A percentile compares a stretch with the other conserved stretches of the same genome.
Conservation (phyloP, 78 protist species). For the Tieghemostelium lacteum region DNA sequence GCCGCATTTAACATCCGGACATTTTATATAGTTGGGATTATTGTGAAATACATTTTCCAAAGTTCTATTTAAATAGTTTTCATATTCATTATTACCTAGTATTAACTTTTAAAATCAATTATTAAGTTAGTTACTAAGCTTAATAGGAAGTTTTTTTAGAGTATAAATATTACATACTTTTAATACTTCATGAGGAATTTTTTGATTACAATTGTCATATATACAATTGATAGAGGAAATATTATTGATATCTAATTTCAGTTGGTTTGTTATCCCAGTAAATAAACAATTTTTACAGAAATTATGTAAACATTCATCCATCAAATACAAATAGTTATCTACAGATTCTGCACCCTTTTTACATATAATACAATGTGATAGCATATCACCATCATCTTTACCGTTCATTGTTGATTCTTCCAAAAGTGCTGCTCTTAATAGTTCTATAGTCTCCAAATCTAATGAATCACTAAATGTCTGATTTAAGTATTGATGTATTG, state of each 20-base stretch:
- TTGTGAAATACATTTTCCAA: slow-evolving; percentile 10
- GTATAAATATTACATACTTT: not conserved
- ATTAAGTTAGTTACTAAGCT: not conserved
- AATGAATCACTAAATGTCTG: not conserved
- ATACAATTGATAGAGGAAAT: not conserved
- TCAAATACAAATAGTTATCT: slow-evolving; percentile 28
- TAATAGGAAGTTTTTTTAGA: not conserved
- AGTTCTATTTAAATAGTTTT: slow-evolving; percentile 32
- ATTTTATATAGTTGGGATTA: slow-evolving; percentile 16
- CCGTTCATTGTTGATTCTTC: not conserved
- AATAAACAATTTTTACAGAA: slow-evolving; percentile 27
- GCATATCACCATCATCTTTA: slow-evolving; percentile 22
- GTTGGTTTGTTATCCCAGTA: slow-evolving; percentile 13
- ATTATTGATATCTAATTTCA: not conserved
- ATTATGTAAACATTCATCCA: slow-evolving; percentile 73
- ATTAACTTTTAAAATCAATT: slow-evolving; percentile 12
- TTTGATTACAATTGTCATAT: not conserved
- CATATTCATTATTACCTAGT: slow-evolving; percentile 27
- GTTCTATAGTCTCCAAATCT: not conserved
- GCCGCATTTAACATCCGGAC: slow-evolving; percentile 6
- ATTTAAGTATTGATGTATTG: not conserved
- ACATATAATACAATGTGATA: slow-evolving; percentile 34
- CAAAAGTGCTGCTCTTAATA: not conserved
- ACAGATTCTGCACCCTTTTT: not conserved
- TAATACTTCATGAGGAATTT: slow-evolving; percentile 4